These are phyloP conservation scores for cucumber (Cucumis sativus) DNA, from an alignment of 306 rosid species.

Conservation along the genomic window Cucumber_9930_V3 NC_026657.2:30918501-30919000, in stretches of 20 bases:
- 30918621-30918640: conserved; percentile 74
- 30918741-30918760: neutral
- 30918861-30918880: conserved; percentile 74
- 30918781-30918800: conserved; percentile 50
- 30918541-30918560: conserved; percentile 38
- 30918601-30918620: conserved; percentile 2
- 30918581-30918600: neutral
- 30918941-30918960: conserved; percentile 13
- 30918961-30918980: conserved; percentile 74
- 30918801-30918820: conserved; percentile 50
- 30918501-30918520: conserved; percentile 93
- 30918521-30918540: conserved; percentile 49
- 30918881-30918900: conserved; percentile 66
- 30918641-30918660: conserved; percentile 44
- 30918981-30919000: conserved; percentile 68
- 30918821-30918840: conserved; percentile 67
- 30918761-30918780: conserved; percentile 29
- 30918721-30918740: neutral
- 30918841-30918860: conserved; percentile 47
- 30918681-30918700: conserved; percentile 61
- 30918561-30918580: neutral
- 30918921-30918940: neutral
- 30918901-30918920: neutral
- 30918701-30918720: conserved; percentile 45
- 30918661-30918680: conserved; percentile 55